Conservation (phyloP, 2,329 filamentous ascomycete species). For the Cladosporium halotolerans region DNA sequence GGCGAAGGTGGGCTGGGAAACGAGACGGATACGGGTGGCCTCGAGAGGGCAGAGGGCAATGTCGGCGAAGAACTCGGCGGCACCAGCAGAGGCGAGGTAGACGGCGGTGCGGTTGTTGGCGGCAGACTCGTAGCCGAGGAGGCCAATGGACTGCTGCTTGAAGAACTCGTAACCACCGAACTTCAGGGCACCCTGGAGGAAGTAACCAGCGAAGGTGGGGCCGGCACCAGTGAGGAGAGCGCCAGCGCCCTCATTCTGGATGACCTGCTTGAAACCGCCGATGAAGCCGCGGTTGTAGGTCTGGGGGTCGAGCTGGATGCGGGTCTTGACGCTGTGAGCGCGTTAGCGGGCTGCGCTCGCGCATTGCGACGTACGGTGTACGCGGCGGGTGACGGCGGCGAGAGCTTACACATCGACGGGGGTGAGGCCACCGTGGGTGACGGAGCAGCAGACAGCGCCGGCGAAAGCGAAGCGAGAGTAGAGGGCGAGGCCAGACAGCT, state of each 20-base stretch:
- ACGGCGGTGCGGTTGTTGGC: constrained; percentile 71
- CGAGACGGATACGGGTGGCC: constrained; percentile 87
- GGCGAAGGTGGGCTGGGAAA: constrained; percentile 80
- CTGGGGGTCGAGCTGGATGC: constrained; percentile 84
- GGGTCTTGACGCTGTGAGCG: constrained; percentile 74
- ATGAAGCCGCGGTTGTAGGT: constrained; percentile 87
- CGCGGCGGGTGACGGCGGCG: not conserved
- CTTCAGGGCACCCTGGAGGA: constrained; percentile 90
- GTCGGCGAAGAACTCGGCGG: constrained; percentile 63
- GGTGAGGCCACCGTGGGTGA: constrained; percentile 95
- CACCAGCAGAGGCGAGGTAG: constrained; percentile 63
- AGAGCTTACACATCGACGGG: constrained; percentile 96
- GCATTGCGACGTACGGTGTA: not conserved
- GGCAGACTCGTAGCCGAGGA: constrained; percentile 69
- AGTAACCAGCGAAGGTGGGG: constrained; percentile 83
- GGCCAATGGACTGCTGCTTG: constrained; percentile 84
- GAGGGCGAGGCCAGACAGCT: constrained; percentile 61
- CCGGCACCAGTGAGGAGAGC: constrained; percentile 81
- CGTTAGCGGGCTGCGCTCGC: constrained; percentile 14
- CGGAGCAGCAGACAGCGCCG: constrained; percentile 93
- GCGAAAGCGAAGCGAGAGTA: constrained; percentile 97
- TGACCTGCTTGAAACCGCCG: constrained; percentile 79
- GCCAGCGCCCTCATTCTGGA: constrained; percentile 75
- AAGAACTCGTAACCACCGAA: constrained; percentile 95
- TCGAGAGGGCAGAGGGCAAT: constrained; percentile 84